Base-by-base conservation (phyloP, 192 early-diverging fungal species). In the Funneliformis geosporum region DNA sequence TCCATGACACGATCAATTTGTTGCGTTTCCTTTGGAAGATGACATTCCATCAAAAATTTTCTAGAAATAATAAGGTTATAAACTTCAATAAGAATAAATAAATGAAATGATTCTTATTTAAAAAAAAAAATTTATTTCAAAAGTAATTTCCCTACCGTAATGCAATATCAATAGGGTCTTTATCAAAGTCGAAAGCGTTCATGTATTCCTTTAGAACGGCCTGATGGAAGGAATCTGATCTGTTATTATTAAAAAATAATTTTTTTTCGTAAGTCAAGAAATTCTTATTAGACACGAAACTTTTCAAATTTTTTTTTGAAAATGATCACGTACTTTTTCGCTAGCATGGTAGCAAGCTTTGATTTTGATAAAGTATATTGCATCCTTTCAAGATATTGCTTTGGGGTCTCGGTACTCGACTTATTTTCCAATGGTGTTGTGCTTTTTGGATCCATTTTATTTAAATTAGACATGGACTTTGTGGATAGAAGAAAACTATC, bases 1-100 rank as follows among this genome's bases (percentile, higher is more conserved):
- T 88, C 89, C 72, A 96, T 86, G 39, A 93, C 89, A 27, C 93
- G 88, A 82, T 96, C 94, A 76, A 96, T 96, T 82, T 96, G 92
- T 85, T 94, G 93, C 59, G 90, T 86, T 85, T 96, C 94, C 64
- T 91, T 90, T 9, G 94, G 94, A 59, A 96, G 86, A 60, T 89
- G 87, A 60, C 94, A 89, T 82, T 91, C 87, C 59, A 89, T 86
- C 67, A 95, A 85, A 59, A 95, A 87, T 84, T 90, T 91, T 74
- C 94, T 90, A 79, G 64, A 70, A n/a, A 43, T 62, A 42, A 78
- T 46, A 67, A 33, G 23, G 40, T 68, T 46, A 42, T 8, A 18
- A 38, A 40, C 43, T n/a, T 76, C 42, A 61, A 33, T n/a, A 0
- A 61, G 16, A 27, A 14, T 42, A 28, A 38, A 61, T 50, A 16